phyloP scores from a whole-genome alignment of 2,329 filamentous ascomycete species.

The Monilinia fructigena region DNA sequence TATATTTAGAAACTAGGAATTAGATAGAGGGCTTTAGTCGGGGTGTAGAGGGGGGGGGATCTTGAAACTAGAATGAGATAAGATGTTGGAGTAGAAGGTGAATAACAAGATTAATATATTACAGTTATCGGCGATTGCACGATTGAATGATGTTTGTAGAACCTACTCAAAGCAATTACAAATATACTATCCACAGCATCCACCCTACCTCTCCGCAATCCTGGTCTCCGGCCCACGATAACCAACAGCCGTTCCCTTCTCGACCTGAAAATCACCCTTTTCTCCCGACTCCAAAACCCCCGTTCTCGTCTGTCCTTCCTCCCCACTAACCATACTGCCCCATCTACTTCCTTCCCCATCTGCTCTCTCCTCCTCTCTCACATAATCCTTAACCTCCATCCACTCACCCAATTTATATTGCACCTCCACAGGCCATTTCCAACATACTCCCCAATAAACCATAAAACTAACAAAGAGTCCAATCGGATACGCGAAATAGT shows the following conservation, averaged over 20 bases:
- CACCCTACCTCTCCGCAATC: not conserved
- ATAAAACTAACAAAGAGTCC: conserved; percentile 48
- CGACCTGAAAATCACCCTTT: not conserved
- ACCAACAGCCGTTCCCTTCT: not conserved
- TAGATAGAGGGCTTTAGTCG: too few species aligned
- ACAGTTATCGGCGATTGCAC: too few species aligned
- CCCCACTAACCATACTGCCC: conserved; percentile 11
- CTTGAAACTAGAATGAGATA: too few species aligned
- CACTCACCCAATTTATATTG: conserved; percentile 34
- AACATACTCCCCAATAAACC: conserved; percentile 35
- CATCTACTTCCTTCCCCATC: not conserved
- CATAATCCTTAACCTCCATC: conserved; percentile 43
- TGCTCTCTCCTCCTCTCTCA: conserved; percentile 35
- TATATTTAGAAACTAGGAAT: too few species aligned
- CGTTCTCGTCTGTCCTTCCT: not conserved
- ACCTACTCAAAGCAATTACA: too few species aligned
- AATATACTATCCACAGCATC: not conserved
- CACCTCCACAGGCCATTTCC: conserved; percentile 28
- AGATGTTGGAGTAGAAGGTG: too few species aligned
- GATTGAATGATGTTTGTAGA: too few species aligned
- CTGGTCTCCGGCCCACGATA: not conserved
- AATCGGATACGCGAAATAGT: conserved; percentile 56
- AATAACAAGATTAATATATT: too few species aligned
- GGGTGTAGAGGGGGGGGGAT: too few species aligned
- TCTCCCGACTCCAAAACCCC: not conserved